Percentiles rank a stretch among this genome's conserved stretches.
These are phyloP conservation scores for Lichtheimia hyalospora DNA, from an alignment of 371 early-diverging fungal species.

Conservation along the genomic window DNA sequence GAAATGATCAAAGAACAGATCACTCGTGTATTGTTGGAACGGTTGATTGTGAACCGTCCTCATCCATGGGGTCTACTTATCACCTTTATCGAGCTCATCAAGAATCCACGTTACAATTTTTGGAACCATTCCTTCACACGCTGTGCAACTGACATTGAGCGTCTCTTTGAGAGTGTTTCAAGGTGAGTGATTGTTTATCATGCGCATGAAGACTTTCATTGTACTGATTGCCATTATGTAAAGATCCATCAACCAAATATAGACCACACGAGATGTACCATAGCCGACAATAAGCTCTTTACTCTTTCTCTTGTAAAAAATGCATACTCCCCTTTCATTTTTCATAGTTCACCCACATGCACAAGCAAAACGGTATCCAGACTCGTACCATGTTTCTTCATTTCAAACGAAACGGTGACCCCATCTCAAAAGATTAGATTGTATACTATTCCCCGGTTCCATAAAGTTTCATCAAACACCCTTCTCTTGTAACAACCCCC, in stretches of 20 bases:
- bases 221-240: background rate
- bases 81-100: constrained; percentile 95
- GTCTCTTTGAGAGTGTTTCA: constrained; percentile 73
- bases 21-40: constrained; percentile 92
- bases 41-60: constrained; percentile 94
- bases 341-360: too few species aligned
- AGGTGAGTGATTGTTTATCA: constrained; percentile 29
- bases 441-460: constrained; percentile 1
- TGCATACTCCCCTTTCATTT: background rate
- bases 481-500: too few species aligned
- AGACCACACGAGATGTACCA: constrained; percentile 3
- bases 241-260: constrained; percentile 18
- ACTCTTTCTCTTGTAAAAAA: constrained; percentile 8
- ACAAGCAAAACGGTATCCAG: too few species aligned
- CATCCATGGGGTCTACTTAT: constrained; percentile 98
- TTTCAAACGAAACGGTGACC: background rate
- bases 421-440: background rate
- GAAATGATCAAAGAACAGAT: constrained; percentile 93
- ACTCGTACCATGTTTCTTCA: background rate
- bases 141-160: constrained; percentile 73
- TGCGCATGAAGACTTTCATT: background rate
- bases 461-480: too few species aligned
- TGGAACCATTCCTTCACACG: constrained; percentile 83
- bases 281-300: background rate
- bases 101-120: constrained; percentile 89